Evolutionary conservation across 2,329 filamentous ascomycete genomes (phyloP), one percentile per base, ranked within the genome.

Genomic region (Decorospora gaudefroyi): DNA sequence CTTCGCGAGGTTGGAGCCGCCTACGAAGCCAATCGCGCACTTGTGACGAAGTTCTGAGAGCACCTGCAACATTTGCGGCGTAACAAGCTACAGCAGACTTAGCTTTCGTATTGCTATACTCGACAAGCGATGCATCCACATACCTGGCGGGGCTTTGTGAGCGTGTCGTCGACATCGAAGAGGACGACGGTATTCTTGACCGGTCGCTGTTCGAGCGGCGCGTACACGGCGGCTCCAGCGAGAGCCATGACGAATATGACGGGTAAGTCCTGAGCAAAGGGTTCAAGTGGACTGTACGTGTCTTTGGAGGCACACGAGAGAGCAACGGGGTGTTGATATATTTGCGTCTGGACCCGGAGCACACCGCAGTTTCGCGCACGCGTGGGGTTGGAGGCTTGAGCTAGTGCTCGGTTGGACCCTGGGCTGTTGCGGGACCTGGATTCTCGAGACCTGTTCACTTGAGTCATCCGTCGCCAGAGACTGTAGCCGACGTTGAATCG

Each of bases 81-180:
- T 83, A 60, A 83, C 88, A 47, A 67, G 65, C 87, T 91, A 59
- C 19, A 16, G 15, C 6, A 1, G 15, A 23, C 51, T 58, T 51
- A 61, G 59, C 41, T 42, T 40, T 12, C 10, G 19, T n/a, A n/a
- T n/a, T n/a, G n/a, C n/a, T n/a, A 13, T 37, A 12, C 12, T 13
- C 25, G 19, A 11, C 12, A 2, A 22, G 10, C 4, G 27, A 27
- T 16, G 16, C n/a, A 8, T 19, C 7, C 9, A 48, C 57, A 28
- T 59, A 95, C 88, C 62, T 80, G 79, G 57, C 93, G 84, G 31
- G 93, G 85, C 28, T 84, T 87, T 11, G 90, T 93, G 59, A 99
- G 82, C 19, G 93, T 96, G 66, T 83, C 88, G 71, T 99, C 93
- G 49, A 99, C 93, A 74, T 99, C 93, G 74, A 99, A 99, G 54